Evolutionary conservation across 805 yeast genomes (phyloP).

Genomic region (Metschnikowia chrysomelidarum): DNA sequence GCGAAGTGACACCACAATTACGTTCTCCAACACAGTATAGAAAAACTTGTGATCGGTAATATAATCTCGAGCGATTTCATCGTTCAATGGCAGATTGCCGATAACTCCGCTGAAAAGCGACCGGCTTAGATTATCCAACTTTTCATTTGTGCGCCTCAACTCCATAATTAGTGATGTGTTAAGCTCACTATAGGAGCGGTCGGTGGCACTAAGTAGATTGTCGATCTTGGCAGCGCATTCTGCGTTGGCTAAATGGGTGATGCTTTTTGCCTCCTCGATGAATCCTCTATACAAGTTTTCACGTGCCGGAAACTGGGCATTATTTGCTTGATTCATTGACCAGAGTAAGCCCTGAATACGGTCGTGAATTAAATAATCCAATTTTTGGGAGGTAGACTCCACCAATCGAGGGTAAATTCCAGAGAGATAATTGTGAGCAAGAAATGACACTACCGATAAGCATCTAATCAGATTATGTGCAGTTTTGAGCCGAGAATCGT

Average conservation of each 20-base stretch:
- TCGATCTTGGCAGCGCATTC: conserved; percentile 56
- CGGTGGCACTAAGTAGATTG: conserved; percentile 58
- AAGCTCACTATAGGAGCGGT: conserved; percentile 69
- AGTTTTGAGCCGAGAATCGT: not conserved
- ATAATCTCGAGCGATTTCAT: conserved; percentile 20
- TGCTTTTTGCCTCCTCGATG: conserved; percentile 34
- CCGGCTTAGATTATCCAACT: conserved; percentile 41
- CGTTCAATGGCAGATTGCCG: conserved; percentile 15
- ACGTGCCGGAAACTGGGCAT: conserved; percentile 33
- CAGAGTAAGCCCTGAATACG: conserved; percentile 9
- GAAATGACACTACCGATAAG: conserved; percentile 3
- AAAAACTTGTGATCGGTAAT: conserved; percentile 36
- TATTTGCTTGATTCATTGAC: conserved; percentile 27
- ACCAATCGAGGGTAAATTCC: conserved; percentile 12
- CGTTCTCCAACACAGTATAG: conserved; percentile 49
- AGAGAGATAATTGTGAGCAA: conserved; percentile 10
- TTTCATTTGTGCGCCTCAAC: conserved; percentile 52
- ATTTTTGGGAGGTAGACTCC: conserved; percentile 3
- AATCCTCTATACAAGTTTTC: conserved; percentile 33
- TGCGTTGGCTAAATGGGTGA: conserved; percentile 37
- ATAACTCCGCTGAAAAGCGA: conserved; percentile 28
- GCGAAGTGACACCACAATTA: conserved; percentile 51
- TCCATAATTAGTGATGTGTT: conserved; percentile 68
- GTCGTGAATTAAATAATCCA: conserved; percentile 7
- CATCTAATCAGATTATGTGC: not conserved